Evolutionary conservation across 2,329 filamentous ascomycete genomes (phyloP).

Genomic region (Leptographium wingfieldii): DNA sequence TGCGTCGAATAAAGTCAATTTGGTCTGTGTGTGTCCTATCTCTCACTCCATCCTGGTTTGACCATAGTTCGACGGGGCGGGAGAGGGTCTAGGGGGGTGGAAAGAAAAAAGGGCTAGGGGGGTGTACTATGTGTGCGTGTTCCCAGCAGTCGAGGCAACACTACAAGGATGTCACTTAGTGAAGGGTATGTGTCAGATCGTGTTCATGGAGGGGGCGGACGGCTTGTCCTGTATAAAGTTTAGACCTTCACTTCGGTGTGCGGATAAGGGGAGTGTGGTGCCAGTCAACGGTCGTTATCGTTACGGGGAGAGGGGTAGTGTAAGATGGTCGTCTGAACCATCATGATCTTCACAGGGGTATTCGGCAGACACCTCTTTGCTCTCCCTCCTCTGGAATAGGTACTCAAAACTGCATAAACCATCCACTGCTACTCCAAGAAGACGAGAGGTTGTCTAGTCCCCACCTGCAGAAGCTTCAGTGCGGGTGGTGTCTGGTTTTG

Average conservation of each 20-base stretch:
- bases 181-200: neutral
- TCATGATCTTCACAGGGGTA: conserved; percentile 24
- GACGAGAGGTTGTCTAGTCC: neutral
- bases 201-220: neutral
- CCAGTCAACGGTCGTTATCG: neutral
- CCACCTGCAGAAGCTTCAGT: neutral
- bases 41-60: neutral
- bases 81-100: neutral
- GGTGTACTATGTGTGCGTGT: neutral
- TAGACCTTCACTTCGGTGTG: neutral
- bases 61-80: neutral
- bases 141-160: neutral
- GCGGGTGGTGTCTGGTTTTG: neutral
- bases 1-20: neutral
- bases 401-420: neutral
- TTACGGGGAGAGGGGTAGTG: conserved; percentile 20
- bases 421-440: neutral
- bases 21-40: conserved; percentile 1
- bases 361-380: neutral
- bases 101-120: neutral
- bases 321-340: conserved; percentile 28
- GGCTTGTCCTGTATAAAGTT: neutral
- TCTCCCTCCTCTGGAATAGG: neutral
- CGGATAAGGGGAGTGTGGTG: neutral
- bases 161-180: neutral